Conservation (phyloP, 179 eudicot species). For the Camellia oleifera region DNA sequence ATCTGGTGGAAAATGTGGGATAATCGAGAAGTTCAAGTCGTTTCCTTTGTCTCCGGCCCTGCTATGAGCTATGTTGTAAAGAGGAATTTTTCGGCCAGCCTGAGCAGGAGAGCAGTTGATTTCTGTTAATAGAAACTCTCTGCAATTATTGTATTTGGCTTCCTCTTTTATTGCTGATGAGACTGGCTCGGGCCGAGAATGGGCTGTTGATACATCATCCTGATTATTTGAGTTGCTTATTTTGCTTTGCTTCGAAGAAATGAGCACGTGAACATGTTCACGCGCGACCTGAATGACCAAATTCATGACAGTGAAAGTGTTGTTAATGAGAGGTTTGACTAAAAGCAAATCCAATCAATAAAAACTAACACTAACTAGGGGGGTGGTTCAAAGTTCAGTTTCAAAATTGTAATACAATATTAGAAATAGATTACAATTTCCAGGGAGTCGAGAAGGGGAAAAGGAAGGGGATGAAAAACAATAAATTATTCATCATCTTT, state of each 20-base stretch:
- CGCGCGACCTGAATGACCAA: conserved; percentile 55
- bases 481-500: background rate
- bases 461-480: background rate
- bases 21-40: conserved; percentile 86
- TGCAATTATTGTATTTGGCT: conserved; percentile 16
- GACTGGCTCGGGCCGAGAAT: conserved; percentile 14
- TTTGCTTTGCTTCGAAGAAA: conserved; percentile 41
- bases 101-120: conserved; percentile 49
- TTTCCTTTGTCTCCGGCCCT: conserved; percentile 97
- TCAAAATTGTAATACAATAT: background rate
- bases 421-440: background rate
- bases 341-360: background rate
- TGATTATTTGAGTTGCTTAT: conserved; percentile 22
- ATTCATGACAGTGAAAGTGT: background rate
- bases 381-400: background rate
- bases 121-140: conserved; percentile 20
- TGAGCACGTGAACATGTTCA: conserved; percentile 53
- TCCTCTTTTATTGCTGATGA: conserved; percentile 22
- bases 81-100: conserved; percentile 51
- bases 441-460: background rate
- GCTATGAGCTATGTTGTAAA: conserved; percentile 83
- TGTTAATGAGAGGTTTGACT: background rate
- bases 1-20: conserved; percentile 77
- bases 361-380: background rate
- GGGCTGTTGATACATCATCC: conserved; percentile 14